phyloP scores from a whole-genome alignment of 305 asterid species.

The Fraxinus platypoda region DNA sequence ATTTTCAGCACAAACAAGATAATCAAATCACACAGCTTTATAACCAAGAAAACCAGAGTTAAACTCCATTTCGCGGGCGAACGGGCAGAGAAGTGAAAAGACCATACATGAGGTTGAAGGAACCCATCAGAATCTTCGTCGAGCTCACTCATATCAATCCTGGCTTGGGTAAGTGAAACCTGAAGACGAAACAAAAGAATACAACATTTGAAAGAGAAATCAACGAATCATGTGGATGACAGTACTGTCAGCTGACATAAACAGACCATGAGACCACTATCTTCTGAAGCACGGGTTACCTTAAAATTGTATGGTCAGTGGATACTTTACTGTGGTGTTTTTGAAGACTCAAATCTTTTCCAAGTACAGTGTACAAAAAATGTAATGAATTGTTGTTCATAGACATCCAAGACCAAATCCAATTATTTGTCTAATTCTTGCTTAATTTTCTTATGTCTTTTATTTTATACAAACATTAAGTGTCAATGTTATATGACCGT shows the following conservation, averaged over 20 bases:
- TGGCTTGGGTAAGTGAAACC: slow-evolving; percentile 99
- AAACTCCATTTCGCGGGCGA: slow-evolving; percentile 11
- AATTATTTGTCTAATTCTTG: not conserved
- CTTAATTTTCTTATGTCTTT: not conserved
- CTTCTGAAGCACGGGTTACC: not conserved
- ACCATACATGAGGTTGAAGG: slow-evolving; percentile 88
- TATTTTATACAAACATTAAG: not conserved
- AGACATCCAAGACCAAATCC: not conserved
- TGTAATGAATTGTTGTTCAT: not conserved
- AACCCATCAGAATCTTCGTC: slow-evolving; percentile 99
- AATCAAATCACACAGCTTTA: slow-evolving; percentile 17
- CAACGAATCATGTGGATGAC: not conserved
- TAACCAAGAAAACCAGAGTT: not conserved
- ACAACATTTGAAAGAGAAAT: not conserved
- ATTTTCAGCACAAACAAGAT: slow-evolving; percentile 17
- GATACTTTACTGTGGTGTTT: not conserved
- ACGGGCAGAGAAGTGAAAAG: slow-evolving; percentile 29
- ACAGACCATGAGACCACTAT: slow-evolving; percentile 4
- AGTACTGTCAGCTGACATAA: not conserved
- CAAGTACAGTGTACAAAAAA: not conserved
- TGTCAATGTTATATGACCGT: not conserved
- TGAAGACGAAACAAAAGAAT: slow-evolving; percentile 33
- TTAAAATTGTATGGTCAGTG: slow-evolving; percentile 1
- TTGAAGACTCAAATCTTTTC: not conserved
- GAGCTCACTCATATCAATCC: slow-evolving; percentile 99